Evolutionary conservation across 306 rosid genomes (phyloP), one percentile per base, ranked within the genome.

Genomic region (Acmispon strigosus): DNA sequence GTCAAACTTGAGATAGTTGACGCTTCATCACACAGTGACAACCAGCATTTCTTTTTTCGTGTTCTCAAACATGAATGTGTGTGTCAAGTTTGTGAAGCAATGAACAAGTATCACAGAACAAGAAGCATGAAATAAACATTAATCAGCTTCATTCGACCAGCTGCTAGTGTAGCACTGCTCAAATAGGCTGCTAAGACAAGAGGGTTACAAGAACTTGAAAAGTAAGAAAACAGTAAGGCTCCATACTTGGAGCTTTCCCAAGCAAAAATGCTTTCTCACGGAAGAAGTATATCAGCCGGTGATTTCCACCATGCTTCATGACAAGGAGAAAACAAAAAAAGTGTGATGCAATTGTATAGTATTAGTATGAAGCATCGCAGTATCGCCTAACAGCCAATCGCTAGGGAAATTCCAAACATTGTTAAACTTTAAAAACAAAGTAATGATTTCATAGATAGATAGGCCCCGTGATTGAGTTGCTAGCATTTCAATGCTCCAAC

Each of bases 231-330:
- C n/a, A 70, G 51, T 90, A 76, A 90, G 29, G 99, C 99, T 82
- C 97, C 99, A 66, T 94, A 94, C 72, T 94, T 91, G 60, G 97
- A 70, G 96, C 96, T 83, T 91, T 94, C 96, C 99, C 89, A 19
- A 94, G 87, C 87, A 87, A 91, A 81, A 94, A 91, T 63, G 99
- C 97, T 41, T 89, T 80, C 80, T 91, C 97, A 15, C 89, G 96
- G 78, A 94, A 76, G 85, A 94, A 89, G 24, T 70, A 96, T 83
- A 81, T 94, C 97, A 45, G 96, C 97, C 0, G 97, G 99, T 70
- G 96, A 79, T 84, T 91, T 51, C 96, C 90, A 73, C 96, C 87
- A 41, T 41, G 71, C 99, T 91, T 88, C 84, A 27, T 27, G 32
- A 56, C 73, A 70, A 78, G 57, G 22, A n/a, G 37, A 48, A 64